phyloP scores from a whole-genome alignment of 2,329 filamentous ascomycete species.

The Lithohypha guttulata region DNA sequence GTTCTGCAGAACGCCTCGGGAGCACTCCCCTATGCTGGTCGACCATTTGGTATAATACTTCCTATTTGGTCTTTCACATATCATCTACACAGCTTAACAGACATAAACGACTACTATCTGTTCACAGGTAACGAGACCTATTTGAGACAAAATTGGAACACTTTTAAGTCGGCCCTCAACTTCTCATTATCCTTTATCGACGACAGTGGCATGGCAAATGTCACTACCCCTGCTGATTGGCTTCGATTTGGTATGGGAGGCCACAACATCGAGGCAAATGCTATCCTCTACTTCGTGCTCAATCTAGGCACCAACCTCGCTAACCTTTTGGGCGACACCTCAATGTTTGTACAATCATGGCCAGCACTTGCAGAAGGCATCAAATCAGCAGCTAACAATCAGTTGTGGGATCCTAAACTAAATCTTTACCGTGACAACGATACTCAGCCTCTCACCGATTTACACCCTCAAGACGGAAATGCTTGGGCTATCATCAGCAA shows the following conservation, averaged over 20 bases:
- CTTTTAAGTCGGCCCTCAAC: constrained; percentile 34
- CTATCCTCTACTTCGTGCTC: constrained; percentile 33
- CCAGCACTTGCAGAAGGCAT: constrained; percentile 16
- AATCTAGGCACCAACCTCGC: constrained; percentile 21
- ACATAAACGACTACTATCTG: constrained; percentile 35
- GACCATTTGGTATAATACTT: constrained; percentile 28
- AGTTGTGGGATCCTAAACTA: constrained; percentile 22
- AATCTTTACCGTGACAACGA: constrained; percentile 26
- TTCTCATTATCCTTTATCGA: constrained; percentile 36
- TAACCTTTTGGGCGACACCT: constrained; percentile 18
- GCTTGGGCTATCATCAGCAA: constrained; percentile 30
- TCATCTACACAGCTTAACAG: constrained; percentile 41
- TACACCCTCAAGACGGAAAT: constrained; percentile 29
- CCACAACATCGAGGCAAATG: constrained; percentile 38
- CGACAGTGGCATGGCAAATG: constrained; percentile 35
- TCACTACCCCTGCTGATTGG: constrained; percentile 38
- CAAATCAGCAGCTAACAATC: constrained; percentile 22
- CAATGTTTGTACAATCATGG: constrained; percentile 16
- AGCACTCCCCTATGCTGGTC: constrained; percentile 41
- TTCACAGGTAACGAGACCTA: constrained; percentile 34
- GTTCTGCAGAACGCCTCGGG: constrained; percentile 36
- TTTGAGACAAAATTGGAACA: constrained; percentile 32
- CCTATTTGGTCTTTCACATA: constrained; percentile 42
- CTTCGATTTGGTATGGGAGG: constrained; percentile 41
- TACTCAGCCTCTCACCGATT: constrained; percentile 18